Base-by-base conservation (phyloP, 208 protist species). In the Wallacemonas sp. region DNA sequence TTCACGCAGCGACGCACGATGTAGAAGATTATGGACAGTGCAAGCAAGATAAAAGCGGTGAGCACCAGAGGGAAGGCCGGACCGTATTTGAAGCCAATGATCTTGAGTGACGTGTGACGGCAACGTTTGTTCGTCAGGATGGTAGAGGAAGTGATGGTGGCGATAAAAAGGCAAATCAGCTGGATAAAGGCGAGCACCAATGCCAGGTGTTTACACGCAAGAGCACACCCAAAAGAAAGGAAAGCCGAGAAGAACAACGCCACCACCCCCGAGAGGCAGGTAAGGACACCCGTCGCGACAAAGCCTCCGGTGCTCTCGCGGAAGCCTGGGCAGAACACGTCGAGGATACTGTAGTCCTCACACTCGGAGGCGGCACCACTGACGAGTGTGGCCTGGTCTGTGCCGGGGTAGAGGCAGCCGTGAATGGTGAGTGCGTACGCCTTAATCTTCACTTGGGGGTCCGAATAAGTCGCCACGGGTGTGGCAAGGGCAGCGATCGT, bases 61-160 rank as follows among this genome's bases (percentile, higher is more conserved):
- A 78, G 65, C 9, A 64, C 50, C 32, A 85, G 36, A 3, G 39
- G 53, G 24, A 81, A 71, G 19, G 79, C 58, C 3, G 79, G 66
- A 21, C 79, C 79, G 53, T 66, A 79, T 22, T 44, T 37, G 54
- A 86, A 86, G 39, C 76, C 79, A 13, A 86, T 60, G 2, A 8
- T 38, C 52, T 63, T 38, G 5, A 86, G 63, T 3, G 76, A 68
- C 3, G 45, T 58, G 6, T 27, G n/a, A 5, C 36, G 24, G 70
- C 76, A 86, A 0, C 74, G 38, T 12, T 39, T 19, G 13, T 34
- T 60, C 36, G 34, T 64, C 36, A 34, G 34, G 45, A 85, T 50
- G 27, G 53, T 48, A 15, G 60, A 54, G 9, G 37, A 61, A 22
- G 44, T 26, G n/a, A 85, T 69, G 24, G 74, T 60, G 5, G 63